Evolutionary conservation across 1,284 basidiomycete species (phyloP).

Genomic region (Tilletiopsis washingtonensis): DNA sequence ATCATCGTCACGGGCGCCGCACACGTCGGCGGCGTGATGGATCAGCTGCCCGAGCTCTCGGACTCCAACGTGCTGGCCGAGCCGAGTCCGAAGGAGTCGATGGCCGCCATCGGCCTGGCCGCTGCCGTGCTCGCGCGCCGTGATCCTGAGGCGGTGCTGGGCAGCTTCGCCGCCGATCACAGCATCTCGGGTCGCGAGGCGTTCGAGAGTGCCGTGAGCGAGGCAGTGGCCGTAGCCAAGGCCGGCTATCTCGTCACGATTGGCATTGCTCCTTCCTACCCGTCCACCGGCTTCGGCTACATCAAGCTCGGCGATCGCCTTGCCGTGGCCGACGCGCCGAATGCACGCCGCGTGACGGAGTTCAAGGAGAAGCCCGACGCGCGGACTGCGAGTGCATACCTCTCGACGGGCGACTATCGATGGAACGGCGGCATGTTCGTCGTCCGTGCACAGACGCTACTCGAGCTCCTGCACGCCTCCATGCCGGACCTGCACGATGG

Average conservation of each 20-base stretch:
- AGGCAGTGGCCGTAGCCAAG: constrained; percentile 42
- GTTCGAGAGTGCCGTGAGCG: constrained; percentile 43
- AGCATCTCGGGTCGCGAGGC: constrained; percentile 45
- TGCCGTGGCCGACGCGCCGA: constrained; percentile 29
- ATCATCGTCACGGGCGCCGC: constrained; percentile 10
- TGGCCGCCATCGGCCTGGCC: constrained; percentile 31
- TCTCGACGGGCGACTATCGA: constrained; percentile 43
- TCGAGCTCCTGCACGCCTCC: constrained; percentile 30
- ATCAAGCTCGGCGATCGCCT: constrained; percentile 46
- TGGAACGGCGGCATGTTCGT: constrained; percentile 49
- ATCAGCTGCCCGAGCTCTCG: constrained; percentile 7
- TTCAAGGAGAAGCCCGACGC: constrained; percentile 49
- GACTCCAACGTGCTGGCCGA: constrained; percentile 8
- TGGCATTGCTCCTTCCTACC: constrained; percentile 45
- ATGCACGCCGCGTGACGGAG: constrained; percentile 41
- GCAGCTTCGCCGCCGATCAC: constrained; percentile 47
- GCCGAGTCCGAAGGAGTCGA: constrained; percentile 11
- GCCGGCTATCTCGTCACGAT: constrained; percentile 46
- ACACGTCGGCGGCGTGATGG: constrained; percentile 6
- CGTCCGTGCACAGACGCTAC: constrained; percentile 39
- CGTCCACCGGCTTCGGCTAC: constrained; percentile 46
- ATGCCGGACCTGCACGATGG: constrained; percentile 41
- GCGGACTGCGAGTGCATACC: constrained; percentile 40
- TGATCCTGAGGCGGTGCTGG: constrained; percentile 43
- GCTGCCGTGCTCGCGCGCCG: constrained; percentile 40